Percentiles rank a stretch among this genome's conserved stretches.
These are phyloP conservation scores for Teratosphaeria destructans DNA, from an alignment of 2,329 filamentous ascomycete species.

Conservation along the genomic window DNA sequence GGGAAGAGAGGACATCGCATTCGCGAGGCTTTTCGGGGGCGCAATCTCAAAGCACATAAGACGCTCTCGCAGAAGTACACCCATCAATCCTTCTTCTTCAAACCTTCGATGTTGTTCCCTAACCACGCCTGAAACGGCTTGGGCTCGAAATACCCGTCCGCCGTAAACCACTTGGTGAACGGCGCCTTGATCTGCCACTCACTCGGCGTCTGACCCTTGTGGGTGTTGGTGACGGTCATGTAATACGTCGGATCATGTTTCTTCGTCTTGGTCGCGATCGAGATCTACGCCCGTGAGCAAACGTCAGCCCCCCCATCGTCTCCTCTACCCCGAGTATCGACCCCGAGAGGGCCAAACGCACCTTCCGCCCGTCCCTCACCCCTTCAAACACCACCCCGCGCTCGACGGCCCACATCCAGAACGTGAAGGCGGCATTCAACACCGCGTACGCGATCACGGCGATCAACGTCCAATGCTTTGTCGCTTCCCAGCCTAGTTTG, in stretches of 20 bases:
- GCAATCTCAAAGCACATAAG: neutral
- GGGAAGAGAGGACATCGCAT: neutral
- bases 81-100: neutral
- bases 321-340: neutral
- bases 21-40: neutral
- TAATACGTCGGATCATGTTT: constrained; percentile 78
- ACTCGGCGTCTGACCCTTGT: constrained; percentile 25
- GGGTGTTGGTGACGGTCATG: constrained; percentile 46
- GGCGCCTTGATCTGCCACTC: constrained; percentile 45
- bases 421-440: constrained; percentile 66
- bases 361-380: constrained; percentile 55
- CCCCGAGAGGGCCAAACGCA: constrained; percentile 20
- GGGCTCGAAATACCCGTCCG: constrained; percentile 64
- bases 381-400: constrained; percentile 74
- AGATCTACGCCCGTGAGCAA: constrained; percentile 44
- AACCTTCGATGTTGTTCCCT: constrained; percentile 50
- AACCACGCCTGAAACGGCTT: constrained; percentile 71
- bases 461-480: constrained; percentile 67
- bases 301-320: neutral
- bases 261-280: constrained; percentile 59
- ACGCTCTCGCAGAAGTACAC: neutral
- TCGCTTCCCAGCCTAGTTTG: constrained; percentile 77
- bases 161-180: constrained; percentile 63
- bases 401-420: constrained; percentile 80
- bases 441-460: constrained; percentile 72